A percentile compares a stretch with the other conserved stretches of the same genome.
phyloP scores from a whole-genome alignment of 768 basidiomycete genomes.

The Amyloporia xantha region DNA sequence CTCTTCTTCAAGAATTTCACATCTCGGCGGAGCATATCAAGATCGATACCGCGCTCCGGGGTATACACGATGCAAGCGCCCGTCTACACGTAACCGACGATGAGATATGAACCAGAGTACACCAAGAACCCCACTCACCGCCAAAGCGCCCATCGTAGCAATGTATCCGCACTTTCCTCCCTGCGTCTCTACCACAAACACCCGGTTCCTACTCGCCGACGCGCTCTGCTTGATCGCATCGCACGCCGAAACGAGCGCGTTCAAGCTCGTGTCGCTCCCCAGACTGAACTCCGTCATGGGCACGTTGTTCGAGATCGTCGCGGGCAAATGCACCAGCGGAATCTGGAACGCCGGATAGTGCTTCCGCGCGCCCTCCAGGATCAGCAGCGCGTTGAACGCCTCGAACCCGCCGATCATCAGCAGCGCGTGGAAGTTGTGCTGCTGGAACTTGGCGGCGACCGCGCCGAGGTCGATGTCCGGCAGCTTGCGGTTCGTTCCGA shows the following conservation, averaged over 20 bases:
- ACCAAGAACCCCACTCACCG: conserved; percentile 47
- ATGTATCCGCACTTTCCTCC: conserved; percentile 96
- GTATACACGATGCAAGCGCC: conserved; percentile 94
- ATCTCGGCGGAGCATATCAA: conserved; percentile 76
- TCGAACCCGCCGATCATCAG: conserved; percentile 96
- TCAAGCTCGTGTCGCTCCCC: conserved; percentile 95
- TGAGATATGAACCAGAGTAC: neutral
- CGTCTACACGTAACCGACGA: conserved; percentile 40
- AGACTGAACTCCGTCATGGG: conserved; percentile 95
- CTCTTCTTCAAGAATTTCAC: conserved; percentile 84
- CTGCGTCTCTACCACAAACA: conserved; percentile 97
- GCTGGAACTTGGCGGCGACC: conserved; percentile 87
- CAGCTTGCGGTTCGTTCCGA: conserved; percentile 90
- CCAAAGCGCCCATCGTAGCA: conserved; percentile 91
- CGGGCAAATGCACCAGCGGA: conserved; percentile 93
- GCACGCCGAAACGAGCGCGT: conserved; percentile 94
- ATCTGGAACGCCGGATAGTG: conserved; percentile 91
- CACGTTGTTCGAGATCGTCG: conserved; percentile 97
- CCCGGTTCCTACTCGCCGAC: conserved; percentile 89
- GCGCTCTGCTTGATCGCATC: conserved; percentile 99
- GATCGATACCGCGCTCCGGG: conserved; percentile 82
- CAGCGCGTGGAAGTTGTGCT: conserved; percentile 70
- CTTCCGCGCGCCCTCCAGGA: conserved; percentile 73
- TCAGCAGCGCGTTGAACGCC: conserved; percentile 74
- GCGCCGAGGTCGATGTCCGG: conserved; percentile 85